Base-by-base conservation (phyloP, 2,329 filamentous ascomycete genomes). In the Neocucurbitaria cava region DNA sequence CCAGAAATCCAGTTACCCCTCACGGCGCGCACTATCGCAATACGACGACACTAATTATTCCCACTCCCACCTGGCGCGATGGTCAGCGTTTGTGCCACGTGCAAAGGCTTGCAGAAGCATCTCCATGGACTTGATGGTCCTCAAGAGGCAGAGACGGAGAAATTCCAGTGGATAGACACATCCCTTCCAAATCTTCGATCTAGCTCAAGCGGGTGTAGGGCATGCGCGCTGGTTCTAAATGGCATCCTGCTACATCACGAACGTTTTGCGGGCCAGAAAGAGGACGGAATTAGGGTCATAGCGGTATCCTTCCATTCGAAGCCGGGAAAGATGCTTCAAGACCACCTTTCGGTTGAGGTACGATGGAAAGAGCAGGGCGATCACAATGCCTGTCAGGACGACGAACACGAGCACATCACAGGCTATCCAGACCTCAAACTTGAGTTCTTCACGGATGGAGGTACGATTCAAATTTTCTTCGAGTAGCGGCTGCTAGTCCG, bases 401-500 rank as follows among this genome's bases (percentile, higher is more conserved):
- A 67, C 33, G 61, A 64, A 42, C 61, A 64, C 23, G 64, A 64
- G 18, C 61, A 63, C 40, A 50, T 62, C 2, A 35, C 59, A 20
- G 61, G 61, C 38, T 70, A 70, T 58, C 69, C 72, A 39, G 71
- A 75, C 46, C 61, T 75, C 42, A 74, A 73, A 36, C 59, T 75
- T 1, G 72, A 75, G 46, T 71, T 72, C 50, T 75, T 70, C 41
- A 72, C 71, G 52, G 71, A 74, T 52, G 59, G 64, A 70, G 69
- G 72, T 74, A 71, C 20, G 69, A n/a, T n/a, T n/a, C n/a, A n/a
- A n/a, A n/a, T n/a, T n/a, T n/a, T n/a, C n/a, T n/a, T n/a, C n/a
- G n/a, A n/a, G n/a, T n/a, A n/a, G n/a, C n/a, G n/a, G 5, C 20
- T 39, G 13, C 20, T 23, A 23, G 1, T 15, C 13, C 15, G 38